Conservation (phyloP, 768 basidiomycete genomes). For the Mycena maculata region DNA sequence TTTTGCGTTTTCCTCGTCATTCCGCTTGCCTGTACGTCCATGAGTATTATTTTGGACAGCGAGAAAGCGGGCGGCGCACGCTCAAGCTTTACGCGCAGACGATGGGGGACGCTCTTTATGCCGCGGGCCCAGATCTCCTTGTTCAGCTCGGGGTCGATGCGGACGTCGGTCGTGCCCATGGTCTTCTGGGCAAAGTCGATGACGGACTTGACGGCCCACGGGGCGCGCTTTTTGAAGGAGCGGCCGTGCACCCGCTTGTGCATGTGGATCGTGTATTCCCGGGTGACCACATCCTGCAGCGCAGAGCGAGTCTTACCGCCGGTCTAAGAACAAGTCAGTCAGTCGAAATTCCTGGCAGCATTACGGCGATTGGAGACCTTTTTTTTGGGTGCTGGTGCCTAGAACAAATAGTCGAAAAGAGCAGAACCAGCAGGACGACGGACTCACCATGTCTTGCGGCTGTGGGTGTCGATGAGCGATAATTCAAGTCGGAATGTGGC, state of each 20-base stretch:
- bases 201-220: constrained; percentile 95
- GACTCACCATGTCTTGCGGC: constrained; percentile 78
- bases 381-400: constrained; percentile 69
- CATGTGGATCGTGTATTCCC: constrained; percentile 98
- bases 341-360: constrained; percentile 9
- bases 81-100: constrained; percentile 94
- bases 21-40: constrained; percentile 82
- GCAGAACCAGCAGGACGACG: constrained; percentile 8
- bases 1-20: constrained; percentile 98
- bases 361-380: constrained; percentile 58
- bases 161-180: constrained; percentile 96
- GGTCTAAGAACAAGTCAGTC: constrained; percentile 48
- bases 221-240: constrained; percentile 98
- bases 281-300: constrained; percentile 96
- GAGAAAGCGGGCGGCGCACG: constrained; percentile 63
- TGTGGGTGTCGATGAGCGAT: constrained; percentile 65
- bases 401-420: constrained; percentile 18
- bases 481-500: neutral
- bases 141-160: constrained; percentile 96
- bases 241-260: constrained; percentile 95
- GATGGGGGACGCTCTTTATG: constrained; percentile 92
- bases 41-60: neutral
- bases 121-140: constrained; percentile 95
- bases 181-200: constrained; percentile 91
- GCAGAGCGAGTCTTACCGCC: constrained; percentile 94